A percentile compares a stretch with the other conserved stretches of the same genome.
phyloP scores from a whole-genome alignment of 2,329 filamentous ascomycete species.

The Trichophyton verrucosum region DNA sequence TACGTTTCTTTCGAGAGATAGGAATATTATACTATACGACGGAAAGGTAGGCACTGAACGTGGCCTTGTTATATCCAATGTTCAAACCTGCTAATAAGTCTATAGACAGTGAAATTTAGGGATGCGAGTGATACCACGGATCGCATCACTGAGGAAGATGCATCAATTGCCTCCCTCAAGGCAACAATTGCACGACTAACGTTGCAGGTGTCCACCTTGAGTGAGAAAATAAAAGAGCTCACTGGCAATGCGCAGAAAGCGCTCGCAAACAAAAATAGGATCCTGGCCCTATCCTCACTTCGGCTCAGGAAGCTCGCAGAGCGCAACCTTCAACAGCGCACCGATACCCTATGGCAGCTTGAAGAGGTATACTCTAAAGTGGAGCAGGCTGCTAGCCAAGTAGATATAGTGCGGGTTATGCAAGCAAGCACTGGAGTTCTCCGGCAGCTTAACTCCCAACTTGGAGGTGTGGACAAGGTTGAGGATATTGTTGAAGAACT shows the following conservation, averaged over 20 bases:
- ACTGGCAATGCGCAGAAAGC: slow-evolving; percentile 53
- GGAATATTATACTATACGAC: slow-evolving; percentile 39
- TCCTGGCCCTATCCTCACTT: slow-evolving; percentile 64
- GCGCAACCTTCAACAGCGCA: slow-evolving; percentile 56
- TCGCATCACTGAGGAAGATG: slow-evolving; percentile 63
- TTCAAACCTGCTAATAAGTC: slow-evolving; percentile 20
- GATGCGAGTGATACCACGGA: slow-evolving; percentile 34
- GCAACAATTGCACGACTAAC: slow-evolving; percentile 57
- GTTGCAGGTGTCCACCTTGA: slow-evolving; percentile 53
- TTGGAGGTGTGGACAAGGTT: slow-evolving; percentile 64
- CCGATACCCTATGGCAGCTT: slow-evolving; percentile 63
- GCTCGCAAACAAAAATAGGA: slow-evolving; percentile 58
- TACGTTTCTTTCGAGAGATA: slow-evolving; percentile 56
- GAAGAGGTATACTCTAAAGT: slow-evolving; percentile 75
- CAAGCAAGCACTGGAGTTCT: slow-evolving; percentile 63
- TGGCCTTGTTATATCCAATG: slow-evolving; percentile 1
- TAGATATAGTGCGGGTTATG: slow-evolving; percentile 74
- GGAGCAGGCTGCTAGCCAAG: slow-evolving; percentile 72
- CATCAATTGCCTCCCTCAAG: slow-evolving; percentile 66
- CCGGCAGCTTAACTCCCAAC: slow-evolving; percentile 57
- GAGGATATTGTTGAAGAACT: slow-evolving; percentile 63
- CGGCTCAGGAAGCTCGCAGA: slow-evolving; percentile 75
- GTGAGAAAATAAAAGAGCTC: slow-evolving; percentile 39
- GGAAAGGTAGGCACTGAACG: slow-evolving; percentile 27
- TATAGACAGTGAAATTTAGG: slow-evolving; percentile 62